Evolutionary conservation across 805 yeast species (phyloP).

Genomic region (Myxozyma neglecta): DNA sequence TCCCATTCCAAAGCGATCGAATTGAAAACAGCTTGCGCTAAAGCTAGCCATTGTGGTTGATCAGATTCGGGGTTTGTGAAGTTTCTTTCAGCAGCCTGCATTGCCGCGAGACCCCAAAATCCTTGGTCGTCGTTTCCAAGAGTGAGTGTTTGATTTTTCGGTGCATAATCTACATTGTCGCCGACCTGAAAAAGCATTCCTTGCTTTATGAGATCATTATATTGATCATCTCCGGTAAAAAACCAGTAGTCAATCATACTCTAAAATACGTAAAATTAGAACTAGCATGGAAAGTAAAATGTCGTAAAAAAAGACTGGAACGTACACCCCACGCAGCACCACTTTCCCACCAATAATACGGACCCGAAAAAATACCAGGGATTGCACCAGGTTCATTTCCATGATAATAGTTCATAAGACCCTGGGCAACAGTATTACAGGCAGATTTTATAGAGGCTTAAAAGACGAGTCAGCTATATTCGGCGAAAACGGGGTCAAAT

Average conservation of each 20-base stretch:
- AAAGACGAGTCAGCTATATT: too few relatives aligned
- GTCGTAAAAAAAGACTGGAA: not conserved
- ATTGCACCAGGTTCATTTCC: conserved; percentile 68
- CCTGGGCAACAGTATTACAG: conserved; percentile 53
- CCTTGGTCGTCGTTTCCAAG: conserved; percentile 96
- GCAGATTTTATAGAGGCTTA: conserved; percentile 47
- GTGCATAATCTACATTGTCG: conserved; percentile 65
- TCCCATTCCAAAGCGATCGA: conserved; percentile 86
- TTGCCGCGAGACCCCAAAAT: conserved; percentile 85
- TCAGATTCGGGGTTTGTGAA: conserved; percentile 66
- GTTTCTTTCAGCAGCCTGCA: conserved; percentile 82
- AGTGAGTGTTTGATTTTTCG: conserved; percentile 74
- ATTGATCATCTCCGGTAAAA: conserved; percentile 68
- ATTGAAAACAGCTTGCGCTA: conserved; percentile 83
- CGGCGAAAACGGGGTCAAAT: too few relatives aligned
- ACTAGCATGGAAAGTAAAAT: not conserved
- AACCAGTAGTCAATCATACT: conserved; percentile 62
- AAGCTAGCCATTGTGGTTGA: conserved; percentile 69
- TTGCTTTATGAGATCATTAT: conserved; percentile 53
- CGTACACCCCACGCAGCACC: conserved; percentile 68
- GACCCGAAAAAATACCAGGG: conserved; percentile 79
- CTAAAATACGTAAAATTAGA: not conserved
- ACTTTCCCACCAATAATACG: conserved; percentile 96
- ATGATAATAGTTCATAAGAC: conserved; percentile 68
- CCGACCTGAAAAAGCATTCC: conserved; percentile 71